Base-by-base conservation (phyloP, 1,139 yeast species). In the Suhomyces panamericanus region DNA sequence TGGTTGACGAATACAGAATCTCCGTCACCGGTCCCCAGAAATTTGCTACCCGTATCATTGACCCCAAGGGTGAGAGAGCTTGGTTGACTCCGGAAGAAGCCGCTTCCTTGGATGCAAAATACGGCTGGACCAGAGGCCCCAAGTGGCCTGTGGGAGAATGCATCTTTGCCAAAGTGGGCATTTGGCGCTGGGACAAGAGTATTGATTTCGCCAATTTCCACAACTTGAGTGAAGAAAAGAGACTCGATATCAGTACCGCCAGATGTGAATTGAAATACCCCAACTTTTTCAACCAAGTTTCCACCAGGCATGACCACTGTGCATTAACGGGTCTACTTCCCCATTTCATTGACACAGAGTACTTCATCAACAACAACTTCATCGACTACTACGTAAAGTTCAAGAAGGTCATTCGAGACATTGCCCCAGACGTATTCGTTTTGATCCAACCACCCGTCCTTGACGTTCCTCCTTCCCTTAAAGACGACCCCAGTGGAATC, bases 401-500 rank as follows among this genome's bases (percentile, higher is more conserved):
- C 59, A 81, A 78, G 54, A 53, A 60, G 2, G 64, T 68, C 35
- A 72, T 85, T 51, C 68, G 95, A 49, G 52, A 60, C 1, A 60
- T 73, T 4, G 51, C 71, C 0, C 74, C 76, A 1, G 69, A 77
- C 11, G 66, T 77, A 9, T 81, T 85, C 49, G 66, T 88, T 14
- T 71, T 91, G 37, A 66, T 91, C 53, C 96, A 89, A 63, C 87
- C 95, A 1, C 96, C 96, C 1, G 95, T 87, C 0, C 69, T 91
- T 51, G 87, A 86, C 51, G 60, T 78, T 4, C 96, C 97, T 0
- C 98, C 98, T 0, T 62, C 66, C 9, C 64, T 89, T 45, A 75
- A 73, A 49, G 73, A 74, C 7, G 77, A 86, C 16, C 64, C 66
- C 1, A 59, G 74, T 9, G 56, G 71, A 3, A 63, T 82, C 34